A percentile compares a stretch with the other conserved stretches of the same genome.
phyloP scores from a whole-genome alignment of 1,284 basidiomycete genomes.

The Ceratorhiza oryzae-sativae region DNA sequence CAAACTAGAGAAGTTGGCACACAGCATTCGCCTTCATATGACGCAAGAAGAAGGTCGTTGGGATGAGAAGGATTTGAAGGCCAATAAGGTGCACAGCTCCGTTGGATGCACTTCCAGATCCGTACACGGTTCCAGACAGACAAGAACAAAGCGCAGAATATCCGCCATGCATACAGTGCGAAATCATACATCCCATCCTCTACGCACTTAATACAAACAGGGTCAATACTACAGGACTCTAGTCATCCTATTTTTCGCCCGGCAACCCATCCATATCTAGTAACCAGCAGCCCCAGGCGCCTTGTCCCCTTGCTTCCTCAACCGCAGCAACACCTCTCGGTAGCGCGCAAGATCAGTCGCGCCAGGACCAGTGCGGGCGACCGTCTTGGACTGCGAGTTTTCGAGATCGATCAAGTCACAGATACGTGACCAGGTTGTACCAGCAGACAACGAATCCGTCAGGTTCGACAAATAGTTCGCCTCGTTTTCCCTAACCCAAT shows the following conservation, averaged over 20 bases:
- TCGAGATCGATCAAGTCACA: slow-evolving; percentile 86
- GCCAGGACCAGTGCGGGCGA: slow-evolving; percentile 84
- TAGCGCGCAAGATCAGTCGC: slow-evolving; percentile 89
- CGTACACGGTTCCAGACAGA: not conserved
- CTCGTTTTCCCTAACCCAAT: slow-evolving; percentile 78
- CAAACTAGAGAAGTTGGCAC: too few species aligned
- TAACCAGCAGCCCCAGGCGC: slow-evolving; percentile 94
- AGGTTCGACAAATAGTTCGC: slow-evolving; percentile 78
- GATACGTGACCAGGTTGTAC: slow-evolving; percentile 97
- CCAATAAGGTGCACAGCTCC: too few species aligned
- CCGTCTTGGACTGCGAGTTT: slow-evolving; percentile 97
- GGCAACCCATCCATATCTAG: slow-evolving; percentile 50
- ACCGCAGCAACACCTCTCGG: slow-evolving; percentile 86
- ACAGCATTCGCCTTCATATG: too few species aligned
- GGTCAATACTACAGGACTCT: not conserved
- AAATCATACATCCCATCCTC: not conserved
- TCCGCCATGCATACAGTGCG: not conserved
- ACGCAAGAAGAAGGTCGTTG: too few species aligned
- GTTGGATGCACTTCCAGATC: too few species aligned
- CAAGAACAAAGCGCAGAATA: not conserved
- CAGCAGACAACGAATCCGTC: slow-evolving; percentile 80
- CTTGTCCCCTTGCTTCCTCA: slow-evolving; percentile 86
- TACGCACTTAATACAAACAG: not conserved
- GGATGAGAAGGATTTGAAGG: too few species aligned
- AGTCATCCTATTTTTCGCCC: not conserved